Conservation (phyloP, 805 yeast genomes). For the Pichia cephalocereana region DNA sequence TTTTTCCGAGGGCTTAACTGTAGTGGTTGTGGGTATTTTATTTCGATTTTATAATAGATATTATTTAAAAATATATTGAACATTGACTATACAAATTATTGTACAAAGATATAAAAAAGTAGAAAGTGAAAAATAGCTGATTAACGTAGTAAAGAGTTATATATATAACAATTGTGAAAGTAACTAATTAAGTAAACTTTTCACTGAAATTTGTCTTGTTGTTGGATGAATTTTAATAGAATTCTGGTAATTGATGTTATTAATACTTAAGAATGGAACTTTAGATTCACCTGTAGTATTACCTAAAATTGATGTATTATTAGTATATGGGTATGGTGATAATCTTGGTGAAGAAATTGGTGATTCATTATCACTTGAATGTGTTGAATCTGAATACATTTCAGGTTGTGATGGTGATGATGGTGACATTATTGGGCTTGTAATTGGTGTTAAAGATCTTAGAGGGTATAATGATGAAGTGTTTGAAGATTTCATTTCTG, state of each 20-base stretch:
- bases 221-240: slow-evolving; percentile 1
- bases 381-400: slow-evolving; percentile 7
- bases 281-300: background rate
- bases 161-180: background rate
- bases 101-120: no score
- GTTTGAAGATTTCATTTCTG: slow-evolving; percentile 3
- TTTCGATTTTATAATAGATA: no score
- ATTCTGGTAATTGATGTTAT: background rate
- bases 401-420: slow-evolving; percentile 6
- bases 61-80: no score
- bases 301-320: background rate
- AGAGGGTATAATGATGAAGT: background rate
- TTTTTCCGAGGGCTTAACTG: no score
- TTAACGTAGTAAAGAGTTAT: background rate
- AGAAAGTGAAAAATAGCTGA: background rate
- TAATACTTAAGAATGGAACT: slow-evolving; percentile 4
- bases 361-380: slow-evolving; percentile 13
- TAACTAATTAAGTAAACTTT: slow-evolving; percentile 19
- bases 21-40: no score
- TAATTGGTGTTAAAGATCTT: background rate
- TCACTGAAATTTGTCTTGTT: slow-evolving; percentile 16
- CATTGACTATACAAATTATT: no score
- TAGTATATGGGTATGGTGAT: slow-evolving; percentile 8
- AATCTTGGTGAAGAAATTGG: slow-evolving; percentile 23
- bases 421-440: slow-evolving; percentile 1